These are phyloP conservation scores for Avena insularis DNA, from an alignment of 176 grass and related monocot species.

Conservation along the genomic window DNA sequence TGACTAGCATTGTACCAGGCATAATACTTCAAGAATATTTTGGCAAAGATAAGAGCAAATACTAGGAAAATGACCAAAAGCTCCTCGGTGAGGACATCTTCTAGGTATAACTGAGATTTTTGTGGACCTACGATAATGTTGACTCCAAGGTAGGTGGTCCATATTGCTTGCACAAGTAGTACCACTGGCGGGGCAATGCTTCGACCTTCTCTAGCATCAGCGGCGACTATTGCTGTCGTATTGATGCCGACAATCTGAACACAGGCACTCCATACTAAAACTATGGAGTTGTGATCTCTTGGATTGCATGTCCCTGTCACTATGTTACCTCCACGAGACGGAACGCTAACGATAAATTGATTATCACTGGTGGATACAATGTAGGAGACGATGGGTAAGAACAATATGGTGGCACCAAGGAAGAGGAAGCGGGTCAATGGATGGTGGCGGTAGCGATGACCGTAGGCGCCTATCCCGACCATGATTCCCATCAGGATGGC, in stretches of 20 bases:
- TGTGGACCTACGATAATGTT: too few species aligned
- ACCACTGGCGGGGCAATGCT: background rate
- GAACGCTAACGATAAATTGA: too few species aligned
- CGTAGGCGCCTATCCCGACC: background rate
- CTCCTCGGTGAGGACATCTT: too few species aligned
- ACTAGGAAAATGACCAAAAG: background rate
- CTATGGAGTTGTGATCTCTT: too few species aligned
- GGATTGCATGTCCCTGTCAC: background rate
- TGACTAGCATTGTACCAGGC: background rate
- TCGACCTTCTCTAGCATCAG: slow-evolving; percentile 1
- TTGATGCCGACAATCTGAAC: slow-evolving; percentile 11
- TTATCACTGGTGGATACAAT: too few species aligned
- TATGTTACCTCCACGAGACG: background rate
- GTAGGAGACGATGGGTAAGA: background rate
- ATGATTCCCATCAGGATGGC: background rate
- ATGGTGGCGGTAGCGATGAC: background rate
- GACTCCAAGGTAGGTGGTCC: slow-evolving; percentile 26
- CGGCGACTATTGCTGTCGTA: background rate
- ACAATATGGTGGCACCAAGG: background rate
- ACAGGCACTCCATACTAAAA: background rate
- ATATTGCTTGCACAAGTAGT: background rate
- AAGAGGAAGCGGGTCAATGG: slow-evolving; percentile 2
- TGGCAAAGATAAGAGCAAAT: slow-evolving; percentile 5
- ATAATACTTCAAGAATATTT: background rate
- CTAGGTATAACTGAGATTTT: too few species aligned